Evolutionary conservation across 108 stramenopile species (phyloP).

Genomic region (Cyclostephanos invisitatus): DNA sequence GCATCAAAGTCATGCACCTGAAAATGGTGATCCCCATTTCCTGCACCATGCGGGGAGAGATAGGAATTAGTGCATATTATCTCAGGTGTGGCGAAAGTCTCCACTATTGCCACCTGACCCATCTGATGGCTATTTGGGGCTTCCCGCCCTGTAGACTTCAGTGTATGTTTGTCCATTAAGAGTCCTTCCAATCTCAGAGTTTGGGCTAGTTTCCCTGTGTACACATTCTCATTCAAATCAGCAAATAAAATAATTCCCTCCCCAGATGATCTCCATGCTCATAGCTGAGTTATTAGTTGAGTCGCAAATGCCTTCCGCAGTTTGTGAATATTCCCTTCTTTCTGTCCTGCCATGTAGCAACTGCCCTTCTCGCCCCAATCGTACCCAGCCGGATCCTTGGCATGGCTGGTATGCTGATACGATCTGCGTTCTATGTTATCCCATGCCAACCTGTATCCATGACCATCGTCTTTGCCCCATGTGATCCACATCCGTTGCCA

Average conservation of each 20-base stretch:
- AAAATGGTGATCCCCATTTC: constrained; percentile 3
- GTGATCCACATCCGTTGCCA: not conserved
- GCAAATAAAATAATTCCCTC: constrained; percentile 11
- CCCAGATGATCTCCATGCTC: not conserved
- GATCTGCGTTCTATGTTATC: not conserved
- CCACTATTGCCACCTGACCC: not conserved
- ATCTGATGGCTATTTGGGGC: not conserved
- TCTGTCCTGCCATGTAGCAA: not conserved
- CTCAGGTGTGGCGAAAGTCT: not conserved
- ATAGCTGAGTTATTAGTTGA: not conserved
- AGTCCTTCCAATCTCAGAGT: not conserved
- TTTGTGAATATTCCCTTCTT: not conserved
- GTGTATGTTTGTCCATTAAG: not conserved
- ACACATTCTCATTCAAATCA: constrained; percentile 10
- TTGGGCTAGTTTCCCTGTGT: not conserved
- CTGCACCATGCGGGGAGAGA: constrained; percentile 1
- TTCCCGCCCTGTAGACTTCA: not conserved
- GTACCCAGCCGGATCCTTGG: too few species aligned
- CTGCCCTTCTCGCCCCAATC: too few species aligned
- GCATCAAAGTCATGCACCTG: not conserved
- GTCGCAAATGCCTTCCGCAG: not conserved
- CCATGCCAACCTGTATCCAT: constrained; percentile 4
- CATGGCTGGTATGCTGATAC: constrained; percentile 2
- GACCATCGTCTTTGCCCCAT: not conserved
- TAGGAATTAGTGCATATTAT: not conserved